Percentiles rank a stretch among this genome's conserved stretches.
Conservation (phyloP, 2,329 filamentous ascomycete species). For the Myriosclerotinia duriaeana region DNA sequence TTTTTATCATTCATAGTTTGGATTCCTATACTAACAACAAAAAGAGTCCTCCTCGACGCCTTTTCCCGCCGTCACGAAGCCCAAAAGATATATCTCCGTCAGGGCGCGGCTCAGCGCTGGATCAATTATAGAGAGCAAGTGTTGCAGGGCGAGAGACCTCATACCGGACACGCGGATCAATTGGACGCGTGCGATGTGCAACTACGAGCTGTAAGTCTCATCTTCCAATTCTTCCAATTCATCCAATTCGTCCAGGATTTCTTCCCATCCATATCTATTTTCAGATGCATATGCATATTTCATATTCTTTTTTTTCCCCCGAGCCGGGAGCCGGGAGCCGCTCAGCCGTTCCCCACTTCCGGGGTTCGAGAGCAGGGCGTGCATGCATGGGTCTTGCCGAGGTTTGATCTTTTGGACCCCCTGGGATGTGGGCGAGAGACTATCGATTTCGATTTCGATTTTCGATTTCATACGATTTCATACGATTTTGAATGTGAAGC, state of each 20-base stretch:
- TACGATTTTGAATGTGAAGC: background rate
- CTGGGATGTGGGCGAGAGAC: too few species aligned
- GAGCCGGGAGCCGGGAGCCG: background rate
- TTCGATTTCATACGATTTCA: too few species aligned
- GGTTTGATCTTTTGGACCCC: background rate
- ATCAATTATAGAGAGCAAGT: slow-evolving; percentile 54
- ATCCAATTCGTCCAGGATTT: too few species aligned
- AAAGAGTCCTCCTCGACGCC: slow-evolving; percentile 58
- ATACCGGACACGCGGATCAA: slow-evolving; percentile 48
- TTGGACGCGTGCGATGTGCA: slow-evolving; percentile 57
- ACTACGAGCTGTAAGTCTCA: slow-evolving; percentile 53
- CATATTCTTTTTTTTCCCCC: background rate
- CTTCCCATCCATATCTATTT: background rate
- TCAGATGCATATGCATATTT: background rate
- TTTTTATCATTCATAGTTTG: background rate
- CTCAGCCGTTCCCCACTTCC: background rate
- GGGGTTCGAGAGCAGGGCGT: background rate
- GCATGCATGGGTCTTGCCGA: background rate
- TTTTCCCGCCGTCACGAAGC: slow-evolving; percentile 61
- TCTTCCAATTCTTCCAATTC: too few species aligned
- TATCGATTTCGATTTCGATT: too few species aligned
- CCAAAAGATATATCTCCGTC: slow-evolving; percentile 63
- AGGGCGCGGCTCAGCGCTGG: slow-evolving; percentile 61
- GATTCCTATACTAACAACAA: slow-evolving; percentile 1
- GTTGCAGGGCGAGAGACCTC: slow-evolving; percentile 53